Evolutionary conservation across 2,329 filamentous ascomycete genomes (phyloP), one percentile per base, ranked within the genome.

Genomic region (Calonectria pseudoreteaudii): DNA sequence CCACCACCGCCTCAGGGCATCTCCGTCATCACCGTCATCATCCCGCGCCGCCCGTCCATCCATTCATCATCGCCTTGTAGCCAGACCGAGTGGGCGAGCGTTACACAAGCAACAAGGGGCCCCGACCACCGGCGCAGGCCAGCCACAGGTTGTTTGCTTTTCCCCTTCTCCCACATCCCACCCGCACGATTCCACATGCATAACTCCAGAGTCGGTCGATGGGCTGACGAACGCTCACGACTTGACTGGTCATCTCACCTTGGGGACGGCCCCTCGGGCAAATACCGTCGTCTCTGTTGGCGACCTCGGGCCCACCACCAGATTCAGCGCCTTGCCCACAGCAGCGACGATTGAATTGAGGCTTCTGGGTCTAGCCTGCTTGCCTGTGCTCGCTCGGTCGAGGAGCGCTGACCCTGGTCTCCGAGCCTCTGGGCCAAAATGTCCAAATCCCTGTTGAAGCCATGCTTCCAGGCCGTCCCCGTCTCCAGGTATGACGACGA

Each of bases 181-280:
- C 41, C 56, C 44, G 44, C 67, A 30, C 58, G 13, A 60, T 52
- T 50, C 31, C 38, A 70, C 56, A 58, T 60, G 56, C 34, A 60
- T 60, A 38, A 38, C 56, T 60, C 56, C 56, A 60, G 41, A 74
- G 65, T 66, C 53, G 62, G 47, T 70, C 64, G 20, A 75, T 76
- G 68, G 73, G 76, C 78, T 81, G 77, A 81, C 76, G 74, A 81
- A 79, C 74, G 31, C 71, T 67, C 74, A 56, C 52, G 52, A 74
- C 71, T 77, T 80, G 76, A 81, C 75, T 80, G 79, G 79, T 76
- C 62, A 62, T 73, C 23, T 68, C 64, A 34, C 58, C 47, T 60
- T 69, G 56, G 34, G 34, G 31, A 34, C 62, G 69, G 66, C 68
- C 71, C 60, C 73, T 76, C 76, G 72, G 79, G 28, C 74, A 78